These are phyloP conservation scores for Candida pseudoviswanathii DNA, from an alignment of 1,139 yeast genomes.

Conservation along the genomic window DNA sequence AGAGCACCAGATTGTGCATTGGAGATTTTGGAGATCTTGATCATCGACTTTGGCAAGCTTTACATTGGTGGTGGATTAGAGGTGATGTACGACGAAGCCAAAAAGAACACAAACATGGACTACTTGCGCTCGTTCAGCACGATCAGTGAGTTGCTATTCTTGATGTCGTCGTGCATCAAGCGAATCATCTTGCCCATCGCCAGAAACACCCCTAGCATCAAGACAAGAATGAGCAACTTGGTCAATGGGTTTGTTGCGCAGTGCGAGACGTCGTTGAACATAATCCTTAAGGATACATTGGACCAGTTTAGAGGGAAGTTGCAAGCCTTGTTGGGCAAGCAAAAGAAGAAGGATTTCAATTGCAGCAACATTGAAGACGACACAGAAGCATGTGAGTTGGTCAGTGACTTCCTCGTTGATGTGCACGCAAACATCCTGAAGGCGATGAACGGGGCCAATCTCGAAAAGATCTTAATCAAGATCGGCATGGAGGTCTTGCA, in stretches of 20 bases:
- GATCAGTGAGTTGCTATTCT: conserved; percentile 64
- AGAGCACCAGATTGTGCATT: conserved; percentile 66
- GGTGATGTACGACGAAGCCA: conserved; percentile 53
- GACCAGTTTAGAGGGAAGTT: conserved; percentile 53
- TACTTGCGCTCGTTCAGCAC: conserved; percentile 55
- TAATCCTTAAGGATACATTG: conserved; percentile 62
- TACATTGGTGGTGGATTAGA: conserved; percentile 79
- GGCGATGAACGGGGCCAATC: conserved; percentile 55
- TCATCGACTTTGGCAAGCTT: conserved; percentile 71
- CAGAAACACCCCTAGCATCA: conserved; percentile 60
- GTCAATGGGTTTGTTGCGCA: conserved; percentile 69
- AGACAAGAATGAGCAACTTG: conserved; percentile 61
- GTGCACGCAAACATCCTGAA: conserved; percentile 36
- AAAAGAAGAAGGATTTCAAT: conserved; percentile 34
- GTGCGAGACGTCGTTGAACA: conserved; percentile 70
- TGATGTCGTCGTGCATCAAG: conserved; percentile 71
- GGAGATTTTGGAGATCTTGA: conserved; percentile 65
- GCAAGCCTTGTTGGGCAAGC: conserved; percentile 48
- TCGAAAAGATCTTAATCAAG: conserved; percentile 53
- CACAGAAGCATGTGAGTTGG: conserved; percentile 68
- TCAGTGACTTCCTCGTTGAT: conserved; percentile 54
- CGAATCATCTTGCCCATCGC: conserved; percentile 75
- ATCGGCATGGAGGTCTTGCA: conserved; percentile 65
- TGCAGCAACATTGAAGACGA: conserved; percentile 60
- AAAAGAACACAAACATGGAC: conserved; percentile 24